These are phyloP conservation scores for Psidium friedrichsthalianum DNA, from an alignment of 345 rosid species.

Conservation along the genomic window DNA sequence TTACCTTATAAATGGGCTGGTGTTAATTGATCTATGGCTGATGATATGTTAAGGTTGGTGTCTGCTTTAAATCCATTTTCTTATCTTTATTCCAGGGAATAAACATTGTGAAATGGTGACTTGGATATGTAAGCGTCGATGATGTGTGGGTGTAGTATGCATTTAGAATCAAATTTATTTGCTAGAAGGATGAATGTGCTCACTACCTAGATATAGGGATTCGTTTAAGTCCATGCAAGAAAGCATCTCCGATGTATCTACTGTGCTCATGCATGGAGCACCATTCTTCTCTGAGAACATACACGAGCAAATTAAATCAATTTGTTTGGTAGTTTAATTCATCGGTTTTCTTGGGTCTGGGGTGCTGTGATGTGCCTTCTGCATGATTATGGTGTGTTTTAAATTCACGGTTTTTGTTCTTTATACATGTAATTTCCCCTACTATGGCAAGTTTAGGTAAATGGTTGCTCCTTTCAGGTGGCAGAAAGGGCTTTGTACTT, in stretches of 20 bases:
- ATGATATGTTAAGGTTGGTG: neutral
- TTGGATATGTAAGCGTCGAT: neutral
- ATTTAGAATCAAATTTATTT: neutral
- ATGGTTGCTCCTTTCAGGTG: conserved; percentile 25
- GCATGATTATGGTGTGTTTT: neutral
- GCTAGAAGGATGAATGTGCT: neutral
- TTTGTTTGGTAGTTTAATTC: neutral
- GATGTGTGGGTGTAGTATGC: neutral
- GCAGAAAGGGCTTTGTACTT: conserved; percentile 67
- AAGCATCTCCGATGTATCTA: neutral
- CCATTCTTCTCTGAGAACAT: neutral
- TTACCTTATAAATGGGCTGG: neutral
- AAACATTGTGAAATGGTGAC: neutral
- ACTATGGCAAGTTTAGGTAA: neutral
- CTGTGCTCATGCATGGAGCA: neutral
- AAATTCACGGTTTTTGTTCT: neutral
- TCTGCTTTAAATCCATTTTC: neutral
- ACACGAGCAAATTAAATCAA: neutral
- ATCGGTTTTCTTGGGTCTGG: neutral
- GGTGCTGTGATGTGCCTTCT: neutral
- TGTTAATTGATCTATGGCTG: neutral
- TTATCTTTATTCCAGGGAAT: neutral
- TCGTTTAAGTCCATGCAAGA: neutral
- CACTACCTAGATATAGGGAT: neutral
- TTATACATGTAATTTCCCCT: neutral